Evolutionary conservation across 176 grass and related monocot genomes (phyloP).

Genomic region (Eleusine indica): DNA sequence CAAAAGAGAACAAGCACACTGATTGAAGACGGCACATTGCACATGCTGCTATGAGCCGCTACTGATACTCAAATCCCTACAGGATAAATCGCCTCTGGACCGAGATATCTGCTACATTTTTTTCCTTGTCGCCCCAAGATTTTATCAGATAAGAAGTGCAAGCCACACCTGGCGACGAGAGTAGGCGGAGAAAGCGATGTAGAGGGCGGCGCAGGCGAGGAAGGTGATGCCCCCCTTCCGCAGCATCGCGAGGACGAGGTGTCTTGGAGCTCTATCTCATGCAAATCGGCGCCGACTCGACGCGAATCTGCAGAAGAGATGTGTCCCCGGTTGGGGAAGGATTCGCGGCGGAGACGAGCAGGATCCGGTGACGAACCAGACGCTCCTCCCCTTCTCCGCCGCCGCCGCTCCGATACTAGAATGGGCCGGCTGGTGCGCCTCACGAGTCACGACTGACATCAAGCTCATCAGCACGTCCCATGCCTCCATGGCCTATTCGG

Average conservation of each 20-base stretch:
- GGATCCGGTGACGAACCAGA: constrained; percentile 44
- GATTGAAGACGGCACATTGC: neutral
- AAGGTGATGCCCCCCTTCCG: constrained; percentile 48
- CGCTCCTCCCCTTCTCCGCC: neutral
- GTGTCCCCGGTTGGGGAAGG: neutral
- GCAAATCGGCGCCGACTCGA: neutral
- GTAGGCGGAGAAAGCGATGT: constrained; percentile 57
- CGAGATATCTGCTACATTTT: constrained; percentile 28
- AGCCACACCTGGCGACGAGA: constrained; percentile 47
- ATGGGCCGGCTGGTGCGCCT: neutral
- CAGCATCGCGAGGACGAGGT: constrained; percentile 39
- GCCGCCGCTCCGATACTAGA: neutral
- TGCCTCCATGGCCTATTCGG: neutral
- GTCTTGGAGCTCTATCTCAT: constrained; percentile 2
- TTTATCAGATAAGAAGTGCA: neutral
- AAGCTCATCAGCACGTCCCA: neutral
- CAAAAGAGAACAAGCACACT: neutral
- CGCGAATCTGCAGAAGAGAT: constrained; percentile 13
- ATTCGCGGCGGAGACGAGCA: constrained; percentile 22
- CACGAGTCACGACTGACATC: neutral
- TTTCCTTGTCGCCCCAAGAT: neutral
- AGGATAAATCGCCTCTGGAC: neutral
- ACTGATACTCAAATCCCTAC: neutral
- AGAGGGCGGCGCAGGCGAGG: constrained; percentile 46
- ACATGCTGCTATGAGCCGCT: neutral